Base-by-base conservation (phyloP, 768 basidiomycete genomes). In the Mycena galericulata region DNA sequence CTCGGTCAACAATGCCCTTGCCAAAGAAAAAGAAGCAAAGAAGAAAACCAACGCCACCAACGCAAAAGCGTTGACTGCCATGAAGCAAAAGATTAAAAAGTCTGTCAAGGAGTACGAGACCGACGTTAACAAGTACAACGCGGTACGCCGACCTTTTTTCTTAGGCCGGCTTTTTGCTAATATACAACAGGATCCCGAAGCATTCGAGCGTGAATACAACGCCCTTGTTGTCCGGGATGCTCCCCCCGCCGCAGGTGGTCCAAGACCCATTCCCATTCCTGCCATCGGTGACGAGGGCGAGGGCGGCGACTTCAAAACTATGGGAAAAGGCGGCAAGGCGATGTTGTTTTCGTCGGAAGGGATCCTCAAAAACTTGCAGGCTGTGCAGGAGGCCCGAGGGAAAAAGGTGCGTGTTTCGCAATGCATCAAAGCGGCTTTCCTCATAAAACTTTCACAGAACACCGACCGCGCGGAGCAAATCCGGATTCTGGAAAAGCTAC, bases 51-150 rank as follows among this genome's bases (percentile, higher is more conserved):
- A 96, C 72, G 93, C 95, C 2, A 92, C 88, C 69, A 97, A 97
- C 74, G 94, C 96, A 43, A 96, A 94, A 75, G 95, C 96, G 2
- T 86, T 99, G 71, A 98, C 95, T 58, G 93, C 93, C n/a, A 93
- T 98, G 91, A 98, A 97, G 82, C 97, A 99, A 81, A 98, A 97
- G 79, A 86, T 98, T 62, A 97, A 93, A 83, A 99, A 97, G 83
- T 87, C 92, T 12, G 74, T 85, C 62, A 97, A 96, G 79, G 98
- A 99, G 78, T 88, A 94, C 76, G 98, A 98, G 81, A 80, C 79
- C 14, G 92, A 94, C 71, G 79, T 97, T 45, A 90, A 89, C 76
- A 88, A 87, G 66, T 98, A 90, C 82, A 91, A 92, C 75, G 86
- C 88, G 78, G 96, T 96, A 74, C 71, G 88, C 76, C 11, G 29